These are phyloP conservation scores for Tripidium arundinaceum DNA, from an alignment of 202 grass and related monocot genomes.

Conservation along the genomic window DNA sequence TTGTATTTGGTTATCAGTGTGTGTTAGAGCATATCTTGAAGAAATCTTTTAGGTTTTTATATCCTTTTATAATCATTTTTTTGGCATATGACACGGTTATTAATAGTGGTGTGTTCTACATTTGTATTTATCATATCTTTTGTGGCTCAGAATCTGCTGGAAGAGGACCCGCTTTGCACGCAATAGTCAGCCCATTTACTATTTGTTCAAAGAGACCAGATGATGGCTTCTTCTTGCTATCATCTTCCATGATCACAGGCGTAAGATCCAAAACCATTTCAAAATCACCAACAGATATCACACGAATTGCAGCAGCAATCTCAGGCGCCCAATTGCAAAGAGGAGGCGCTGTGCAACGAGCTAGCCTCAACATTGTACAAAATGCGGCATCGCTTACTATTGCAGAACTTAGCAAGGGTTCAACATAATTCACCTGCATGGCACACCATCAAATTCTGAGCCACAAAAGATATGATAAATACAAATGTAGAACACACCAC, in stretches of 20 bases:
- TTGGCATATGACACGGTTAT: background rate
- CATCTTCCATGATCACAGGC: conserved; percentile 48
- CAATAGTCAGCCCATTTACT: conserved; percentile 60
- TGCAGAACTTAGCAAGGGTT: conserved; percentile 71
- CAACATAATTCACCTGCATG: conserved; percentile 73
- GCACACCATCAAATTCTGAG: conserved; percentile 20
- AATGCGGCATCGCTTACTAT: conserved; percentile 92
- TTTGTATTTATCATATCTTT: conserved; percentile 15
- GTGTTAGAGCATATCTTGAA: background rate
- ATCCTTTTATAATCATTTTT: background rate
- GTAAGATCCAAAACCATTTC: conserved; percentile 61
- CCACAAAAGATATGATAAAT: conserved; percentile 17
- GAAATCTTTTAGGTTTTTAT: background rate
- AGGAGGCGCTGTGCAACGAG: conserved; percentile 81
- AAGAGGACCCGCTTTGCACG: conserved; percentile 80
- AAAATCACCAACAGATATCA: conserved; percentile 62
- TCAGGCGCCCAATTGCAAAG: conserved; percentile 91
- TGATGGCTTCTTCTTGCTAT: conserved; percentile 47
- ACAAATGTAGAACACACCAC: background rate
- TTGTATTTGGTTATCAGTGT: conserved; percentile 9
- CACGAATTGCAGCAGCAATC: conserved; percentile 79
- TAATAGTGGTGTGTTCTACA: background rate
- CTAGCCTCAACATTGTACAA: conserved; percentile 70
- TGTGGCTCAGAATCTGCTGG: conserved; percentile 16
- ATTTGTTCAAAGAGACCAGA: conserved; percentile 82